Evolutionary conservation across 768 basidiomycete species (phyloP), one percentile per base, ranked within the genome.

Genomic region (Lactifluus rugatus): DNA sequence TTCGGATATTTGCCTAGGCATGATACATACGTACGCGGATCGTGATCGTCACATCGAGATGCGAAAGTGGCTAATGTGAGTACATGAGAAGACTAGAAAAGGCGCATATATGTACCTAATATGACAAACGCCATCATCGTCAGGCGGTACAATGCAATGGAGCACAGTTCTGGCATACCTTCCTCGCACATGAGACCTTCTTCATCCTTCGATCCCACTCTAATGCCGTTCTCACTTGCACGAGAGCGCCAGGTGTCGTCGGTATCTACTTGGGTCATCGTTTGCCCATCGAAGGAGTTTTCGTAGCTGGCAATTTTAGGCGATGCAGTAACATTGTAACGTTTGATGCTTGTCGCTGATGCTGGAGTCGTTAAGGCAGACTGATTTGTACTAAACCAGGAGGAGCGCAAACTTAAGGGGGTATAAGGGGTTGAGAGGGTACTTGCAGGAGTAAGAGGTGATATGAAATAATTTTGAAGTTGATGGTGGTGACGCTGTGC

Each of bases 181-280:
- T 81, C 79, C 60, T 85, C 84, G 19, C 77, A 74, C 48, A 69
- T 71, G 58, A 70, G 72, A 59, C 69, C 70, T 10, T 75, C 70
- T 2, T 74, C 70, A 25, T 69, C 67, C 19, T 67, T 70, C 39
- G 74, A 70, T 26, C 79, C 73, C 52, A 86, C 83, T 68, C 78
- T 84, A 58, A 87, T 87, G 44, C 84, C 85, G 61, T 87, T 82
- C 63, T 85, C 83, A 57, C 74, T 81, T 51, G 85, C 84, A 50
- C 85, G 75, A 31, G 79, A 82, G 56, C 87, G 78, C 87, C 87
- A 89, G 67, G 80, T 87, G 34, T 78, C 76, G 5, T 83, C 78
- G 39, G 82, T 77, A 67, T 85, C 81, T 16, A 81, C 79, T 23
- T 82, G 72, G 65, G 76, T 78, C 62, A 70, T 72, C 62, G 76